phyloP scores from a whole-genome alignment of 1,139 yeast genomes.

The Ogataea hybrid region DNA sequence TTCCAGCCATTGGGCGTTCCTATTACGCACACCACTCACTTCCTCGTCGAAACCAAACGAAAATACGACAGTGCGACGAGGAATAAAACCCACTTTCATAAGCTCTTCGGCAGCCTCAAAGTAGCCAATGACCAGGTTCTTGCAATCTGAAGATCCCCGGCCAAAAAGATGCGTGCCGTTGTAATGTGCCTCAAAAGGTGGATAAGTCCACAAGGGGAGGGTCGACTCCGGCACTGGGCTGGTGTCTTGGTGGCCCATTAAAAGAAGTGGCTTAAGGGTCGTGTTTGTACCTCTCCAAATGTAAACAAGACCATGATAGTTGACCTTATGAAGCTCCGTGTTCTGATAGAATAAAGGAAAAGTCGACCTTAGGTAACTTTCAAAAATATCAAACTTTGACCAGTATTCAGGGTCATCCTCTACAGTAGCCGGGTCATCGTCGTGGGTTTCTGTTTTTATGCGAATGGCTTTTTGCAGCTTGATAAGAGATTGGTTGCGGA shows the following conservation, averaged over 20 bases:
- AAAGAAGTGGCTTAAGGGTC: slow-evolving; percentile 40
- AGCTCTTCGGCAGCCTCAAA: slow-evolving; percentile 43
- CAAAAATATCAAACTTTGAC: slow-evolving; percentile 48
- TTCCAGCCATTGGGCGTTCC: slow-evolving; percentile 35
- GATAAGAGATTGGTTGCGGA: slow-evolving; percentile 37
- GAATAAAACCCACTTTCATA: slow-evolving; percentile 38
- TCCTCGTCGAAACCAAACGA: slow-evolving; percentile 54
- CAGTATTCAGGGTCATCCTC: slow-evolving; percentile 37
- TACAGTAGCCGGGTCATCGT: slow-evolving; percentile 39
- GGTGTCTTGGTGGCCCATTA: slow-evolving; percentile 51
- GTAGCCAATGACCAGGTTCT: slow-evolving; percentile 41
- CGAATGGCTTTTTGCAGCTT: slow-evolving; percentile 44
- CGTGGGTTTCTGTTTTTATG: slow-evolving; percentile 45
- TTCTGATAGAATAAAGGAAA: slow-evolving; percentile 58
- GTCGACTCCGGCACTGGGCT: slow-evolving; percentile 48
- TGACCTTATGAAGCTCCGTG: slow-evolving; percentile 54
- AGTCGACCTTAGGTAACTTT: slow-evolving; percentile 49
- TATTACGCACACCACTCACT: slow-evolving; percentile 34
- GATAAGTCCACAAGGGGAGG: slow-evolving; percentile 40
- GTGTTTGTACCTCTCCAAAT: slow-evolving; percentile 59
- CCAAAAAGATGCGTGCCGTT: slow-evolving; percentile 44
- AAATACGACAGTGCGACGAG: slow-evolving; percentile 42
- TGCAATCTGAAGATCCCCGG: slow-evolving; percentile 49
- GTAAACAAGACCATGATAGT: slow-evolving; percentile 63
- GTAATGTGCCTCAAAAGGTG: slow-evolving; percentile 43